Evolutionary conservation across 2,329 filamentous ascomycete species (phyloP).

Genomic region (Aspergillus caelatus): DNA sequence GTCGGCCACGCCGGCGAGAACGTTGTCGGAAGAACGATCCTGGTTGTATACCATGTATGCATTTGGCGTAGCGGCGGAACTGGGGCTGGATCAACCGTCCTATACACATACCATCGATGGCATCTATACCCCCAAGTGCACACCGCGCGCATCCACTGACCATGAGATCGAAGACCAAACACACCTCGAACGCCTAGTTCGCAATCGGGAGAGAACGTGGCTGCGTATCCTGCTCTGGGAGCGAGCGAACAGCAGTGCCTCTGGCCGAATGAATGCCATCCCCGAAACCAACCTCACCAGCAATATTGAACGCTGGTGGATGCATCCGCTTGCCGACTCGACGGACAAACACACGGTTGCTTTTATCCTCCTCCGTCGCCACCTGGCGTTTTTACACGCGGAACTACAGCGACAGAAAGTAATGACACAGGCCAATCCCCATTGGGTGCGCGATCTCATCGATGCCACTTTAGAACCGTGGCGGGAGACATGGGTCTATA

Average conservation of each 20-base stretch:
- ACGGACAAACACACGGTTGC: slow-evolving; percentile 34
- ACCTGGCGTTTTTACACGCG: slow-evolving; percentile 22
- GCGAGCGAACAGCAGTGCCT: slow-evolving; percentile 32
- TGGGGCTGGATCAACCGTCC: slow-evolving; percentile 28
- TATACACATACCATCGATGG: too few species aligned
- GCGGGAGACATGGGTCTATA: slow-evolving; percentile 22
- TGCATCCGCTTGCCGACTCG: slow-evolving; percentile 29
- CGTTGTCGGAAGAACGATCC: slow-evolving; percentile 28
- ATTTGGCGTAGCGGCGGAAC: slow-evolving; percentile 29
- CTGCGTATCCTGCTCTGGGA: slow-evolving; percentile 36
- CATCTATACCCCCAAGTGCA: too few species aligned
- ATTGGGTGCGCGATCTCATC: slow-evolving; percentile 30
- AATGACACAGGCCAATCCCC: slow-evolving; percentile 17
- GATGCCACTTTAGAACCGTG: slow-evolving; percentile 26
- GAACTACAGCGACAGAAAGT: slow-evolving; percentile 19
- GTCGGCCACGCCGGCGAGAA: slow-evolving; percentile 30
- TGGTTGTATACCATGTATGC: slow-evolving; percentile 37
- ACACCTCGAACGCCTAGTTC: slow-evolving; percentile 20
- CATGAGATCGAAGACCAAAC: background rate
- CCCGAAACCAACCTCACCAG: slow-evolving; percentile 31
- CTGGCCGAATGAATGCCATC: slow-evolving; percentile 29
- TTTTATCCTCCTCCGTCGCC: slow-evolving; percentile 29
- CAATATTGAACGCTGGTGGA: slow-evolving; percentile 31
- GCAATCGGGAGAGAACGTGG: slow-evolving; percentile 36
- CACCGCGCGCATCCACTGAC: background rate